Evolutionary conservation across 495 filamentous ascomycete genomes (phyloP).

Genomic region (Chaetomium tenue): DNA sequence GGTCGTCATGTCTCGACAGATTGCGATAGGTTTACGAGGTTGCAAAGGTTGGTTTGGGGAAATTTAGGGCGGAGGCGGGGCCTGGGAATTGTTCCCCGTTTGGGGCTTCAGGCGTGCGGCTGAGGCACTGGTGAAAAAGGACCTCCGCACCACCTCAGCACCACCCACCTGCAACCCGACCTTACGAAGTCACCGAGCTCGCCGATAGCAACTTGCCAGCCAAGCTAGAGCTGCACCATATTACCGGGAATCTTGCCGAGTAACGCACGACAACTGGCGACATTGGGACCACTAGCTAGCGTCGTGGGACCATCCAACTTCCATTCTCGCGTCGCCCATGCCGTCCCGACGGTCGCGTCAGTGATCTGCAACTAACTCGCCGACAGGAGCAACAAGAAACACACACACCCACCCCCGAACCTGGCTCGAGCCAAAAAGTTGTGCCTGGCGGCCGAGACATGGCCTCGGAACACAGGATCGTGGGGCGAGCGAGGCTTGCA

Average conservation of each 20-base stretch:
- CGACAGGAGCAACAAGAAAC: neutral
- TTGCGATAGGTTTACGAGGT: too few species aligned
- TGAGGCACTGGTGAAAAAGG: neutral
- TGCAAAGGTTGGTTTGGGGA: too few species aligned
- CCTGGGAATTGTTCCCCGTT: slow-evolving; percentile 9
- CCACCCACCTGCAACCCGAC: neutral
- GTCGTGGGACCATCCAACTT: neutral
- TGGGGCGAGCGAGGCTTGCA: slow-evolving; percentile 14
- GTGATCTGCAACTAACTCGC: slow-evolving; percentile 3
- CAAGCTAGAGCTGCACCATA: neutral
- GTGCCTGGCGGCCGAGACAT: slow-evolving; percentile 9
- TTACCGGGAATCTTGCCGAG: slow-evolving; percentile 5
- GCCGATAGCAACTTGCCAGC: neutral
- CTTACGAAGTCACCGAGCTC: neutral
- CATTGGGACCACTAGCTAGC: neutral
- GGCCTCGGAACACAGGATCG: neutral
- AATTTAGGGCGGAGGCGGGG: too few species aligned
- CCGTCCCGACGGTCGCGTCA: neutral
- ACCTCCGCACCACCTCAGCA: neutral
- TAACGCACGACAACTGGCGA: slow-evolving; percentile 13
- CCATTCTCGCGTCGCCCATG: neutral
- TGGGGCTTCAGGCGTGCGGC: slow-evolving; percentile 7
- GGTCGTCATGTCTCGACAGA: too few species aligned
- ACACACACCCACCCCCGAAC: neutral
- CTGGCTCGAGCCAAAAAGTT: neutral